Evolutionary conservation across 306 rosid species (phyloP), one percentile per base, ranked within the genome.

Genomic region (Begonia masoniana): DNA sequence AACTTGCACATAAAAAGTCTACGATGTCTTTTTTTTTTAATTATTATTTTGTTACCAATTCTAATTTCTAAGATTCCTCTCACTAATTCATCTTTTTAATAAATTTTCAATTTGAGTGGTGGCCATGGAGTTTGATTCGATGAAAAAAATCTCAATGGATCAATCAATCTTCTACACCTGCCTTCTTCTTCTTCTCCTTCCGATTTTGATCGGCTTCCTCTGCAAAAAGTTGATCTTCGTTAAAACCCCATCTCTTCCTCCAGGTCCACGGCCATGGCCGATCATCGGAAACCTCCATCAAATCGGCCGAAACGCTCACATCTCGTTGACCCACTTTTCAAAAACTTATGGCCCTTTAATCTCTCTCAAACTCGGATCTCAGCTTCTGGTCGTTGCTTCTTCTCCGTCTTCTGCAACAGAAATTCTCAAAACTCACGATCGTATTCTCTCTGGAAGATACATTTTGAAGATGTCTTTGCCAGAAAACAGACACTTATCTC

Each of bases 341-440:
- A 21, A 19, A 41, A 10, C 15, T 10, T 16, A 64, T 23, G 69
- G 69, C 16, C 62, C 62, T 10, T 62, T 56, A 4, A 56, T 64
- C 41, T 64, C 69, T 10, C 51, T 64, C 12, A 41, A 43, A 10
- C 51, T 64, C 11, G 69, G 69, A 14, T n/a, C 51, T 7, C 62
- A 56, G 43, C 52, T 51, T 31, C 10, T 19, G 12, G 16, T 63
- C 13, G 46, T 63, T 21, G 68, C 47, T 9, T 63, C 68, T 15
- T 56, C 62, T 7, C 68, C 68, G 5, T n/a, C 47, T 1, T 55
- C 62, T 24, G 61, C 62, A 8, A 17, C 54, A 14, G 51, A 48
- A 39, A 56, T 63, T 10, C 68, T 63, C 21, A 49, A 56, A 14
- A 63, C 61, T 51, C 54, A 63, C 8, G 68, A 55, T 21, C 26